Conservation (phyloP, 371 early-diverging fungal species). For the Capillidium rhysosporum region DNA sequence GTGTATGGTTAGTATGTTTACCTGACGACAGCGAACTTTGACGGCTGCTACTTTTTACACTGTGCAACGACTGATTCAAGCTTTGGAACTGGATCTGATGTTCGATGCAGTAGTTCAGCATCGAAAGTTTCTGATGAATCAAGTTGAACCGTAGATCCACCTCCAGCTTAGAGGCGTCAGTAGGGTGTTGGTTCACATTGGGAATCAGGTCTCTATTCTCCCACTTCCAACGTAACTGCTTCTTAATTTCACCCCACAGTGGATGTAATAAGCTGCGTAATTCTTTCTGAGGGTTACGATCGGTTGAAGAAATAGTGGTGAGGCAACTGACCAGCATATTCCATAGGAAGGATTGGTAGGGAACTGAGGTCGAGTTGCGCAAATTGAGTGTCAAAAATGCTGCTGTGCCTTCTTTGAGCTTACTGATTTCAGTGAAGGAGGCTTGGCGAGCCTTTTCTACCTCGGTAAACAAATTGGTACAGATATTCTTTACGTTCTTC, state of each 20-base stretch:
- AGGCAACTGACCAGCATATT: slow-evolving; percentile 29
- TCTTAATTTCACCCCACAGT: slow-evolving; percentile 38
- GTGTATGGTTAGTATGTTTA: not conserved
- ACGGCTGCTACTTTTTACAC: slow-evolving; percentile 8
- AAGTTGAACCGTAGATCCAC: slow-evolving; percentile 54
- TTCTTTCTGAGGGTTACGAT: slow-evolving; percentile 18
- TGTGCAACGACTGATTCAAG: slow-evolving; percentile 6
- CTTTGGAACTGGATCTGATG: slow-evolving; percentile 10
- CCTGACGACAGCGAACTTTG: not conserved
- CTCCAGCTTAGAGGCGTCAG: slow-evolving; percentile 15
- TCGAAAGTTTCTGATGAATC: slow-evolving; percentile 72
- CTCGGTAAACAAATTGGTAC: not conserved
- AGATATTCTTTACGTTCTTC: not conserved
- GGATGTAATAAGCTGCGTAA: slow-evolving; percentile 30
- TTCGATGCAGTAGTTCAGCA: slow-evolving; percentile 74
- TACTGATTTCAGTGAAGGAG: not conserved
- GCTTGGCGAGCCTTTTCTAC: not conserved
- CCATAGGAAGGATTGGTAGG: slow-evolving; percentile 46
- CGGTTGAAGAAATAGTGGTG: slow-evolving; percentile 21
- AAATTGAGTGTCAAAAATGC: slow-evolving; percentile 21
- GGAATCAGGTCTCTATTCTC: slow-evolving; percentile 33
- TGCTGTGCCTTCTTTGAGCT: slow-evolving; percentile 11
- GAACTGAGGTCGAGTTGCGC: slow-evolving; percentile 30
- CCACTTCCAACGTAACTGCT: slow-evolving; percentile 40
- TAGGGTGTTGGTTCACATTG: slow-evolving; percentile 17